Base-by-base conservation (phyloP, 1,284 basidiomycete genomes). In the Cryptococcus amylolentus region DNA sequence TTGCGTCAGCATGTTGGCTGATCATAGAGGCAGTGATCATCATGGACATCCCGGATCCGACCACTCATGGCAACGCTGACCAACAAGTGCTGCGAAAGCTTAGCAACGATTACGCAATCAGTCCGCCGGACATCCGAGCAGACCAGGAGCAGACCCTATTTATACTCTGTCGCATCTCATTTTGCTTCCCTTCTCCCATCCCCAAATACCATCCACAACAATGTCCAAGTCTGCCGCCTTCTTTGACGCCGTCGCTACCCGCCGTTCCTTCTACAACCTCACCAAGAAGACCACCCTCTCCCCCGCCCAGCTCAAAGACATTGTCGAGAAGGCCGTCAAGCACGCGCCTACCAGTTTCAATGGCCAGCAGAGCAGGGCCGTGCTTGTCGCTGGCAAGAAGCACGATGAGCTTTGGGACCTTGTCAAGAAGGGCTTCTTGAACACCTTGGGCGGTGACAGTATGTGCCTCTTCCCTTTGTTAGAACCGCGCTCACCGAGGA, bases 221-320 rank as follows among this genome's bases (percentile, higher is more conserved):
- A 9, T 28, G 23, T 49, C 51, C 37, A 54, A 62, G 37, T 63
- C 66, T 26, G 59, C 58, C 42, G 50, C 63, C 42, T 73, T 71
- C 67, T 64, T 69, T 62, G 55, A 71, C 49, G 71, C 71, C 43
- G 65, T 73, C 61, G 67, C 70, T 67, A 71, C 67, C 42, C 78
- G 80, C 46, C 76, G 80, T 41, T 68, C 74, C n/a, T 71, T 76
- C 69, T 81, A 81, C 67, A 66, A 68, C 26, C 68, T 81, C 20
- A 70, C 69, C 51, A 71, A 75, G 61, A 68, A 72, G 55, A 70
- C 70, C 13, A 64, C 77, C 37, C 63, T 81, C 50, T 57, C 72
- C 28, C 67, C 79, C 54, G 69, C 67, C 6, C 64, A 76, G 55
- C 64, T 81, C 55, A 60, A 73, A 31, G 68, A 70, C 45, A 60